Conservation (phyloP, 208 protist genomes). For the Wallacemonas collosoma region DNA sequence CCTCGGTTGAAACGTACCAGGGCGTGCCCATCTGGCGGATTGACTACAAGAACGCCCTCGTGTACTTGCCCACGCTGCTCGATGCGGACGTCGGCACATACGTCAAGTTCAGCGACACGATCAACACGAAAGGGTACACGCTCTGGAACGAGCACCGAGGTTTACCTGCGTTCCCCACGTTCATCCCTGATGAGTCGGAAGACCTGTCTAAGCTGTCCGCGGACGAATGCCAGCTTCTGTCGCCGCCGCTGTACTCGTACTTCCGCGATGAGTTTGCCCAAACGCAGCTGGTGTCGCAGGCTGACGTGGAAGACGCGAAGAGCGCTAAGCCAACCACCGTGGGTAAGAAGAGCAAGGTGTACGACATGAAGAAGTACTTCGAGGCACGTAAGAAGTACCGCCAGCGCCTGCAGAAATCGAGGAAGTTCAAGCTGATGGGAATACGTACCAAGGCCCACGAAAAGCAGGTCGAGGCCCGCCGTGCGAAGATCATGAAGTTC, state of each 20-base stretch:
- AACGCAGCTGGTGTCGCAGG: conserved; percentile 84
- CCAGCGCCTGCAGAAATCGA: conserved; percentile 79
- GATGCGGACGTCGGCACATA: conserved; percentile 91
- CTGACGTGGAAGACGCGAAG: conserved; percentile 91
- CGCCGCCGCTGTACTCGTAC: conserved; percentile 88
- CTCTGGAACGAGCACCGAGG: conserved; percentile 92
- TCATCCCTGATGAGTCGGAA: conserved; percentile 80
- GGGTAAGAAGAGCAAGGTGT: conserved; percentile 87
- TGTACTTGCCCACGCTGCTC: conserved; percentile 88
- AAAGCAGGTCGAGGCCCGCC: conserved; percentile 89
- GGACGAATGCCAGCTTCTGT: conserved; percentile 91
- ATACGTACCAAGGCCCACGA: conserved; percentile 84
- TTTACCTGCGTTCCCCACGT: conserved; percentile 90
- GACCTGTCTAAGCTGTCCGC: conserved; percentile 84
- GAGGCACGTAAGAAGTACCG: conserved; percentile 90
- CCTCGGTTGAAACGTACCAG: conserved; percentile 83
- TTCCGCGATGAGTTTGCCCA: conserved; percentile 89
- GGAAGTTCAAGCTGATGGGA: conserved; percentile 87
- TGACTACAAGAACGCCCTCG: conserved; percentile 94
- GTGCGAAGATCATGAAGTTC: conserved; percentile 87
- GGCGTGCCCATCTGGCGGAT: conserved; percentile 92
- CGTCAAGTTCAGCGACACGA: conserved; percentile 91
- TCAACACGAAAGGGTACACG: conserved; percentile 92
- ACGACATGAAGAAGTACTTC: conserved; percentile 92
- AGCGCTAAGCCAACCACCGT: conserved; percentile 75